phyloP scores from a whole-genome alignment of 2,329 filamentous ascomycete species.

The Aspergillus brasiliensis region DNA sequence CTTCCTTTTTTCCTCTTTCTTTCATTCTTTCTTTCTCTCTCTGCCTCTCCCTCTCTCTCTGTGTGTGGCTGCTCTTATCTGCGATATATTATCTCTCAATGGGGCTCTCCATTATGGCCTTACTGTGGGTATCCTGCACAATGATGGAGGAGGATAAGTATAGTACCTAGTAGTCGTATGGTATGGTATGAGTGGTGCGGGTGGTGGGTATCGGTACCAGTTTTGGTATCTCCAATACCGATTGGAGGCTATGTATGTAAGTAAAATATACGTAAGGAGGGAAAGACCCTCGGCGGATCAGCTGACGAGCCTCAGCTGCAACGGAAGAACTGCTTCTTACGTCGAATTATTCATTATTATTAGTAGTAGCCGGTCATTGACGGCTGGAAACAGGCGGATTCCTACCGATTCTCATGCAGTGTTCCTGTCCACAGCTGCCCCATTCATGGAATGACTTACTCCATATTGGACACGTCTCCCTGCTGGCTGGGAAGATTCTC shows the following conservation, averaged over 20 bases:
- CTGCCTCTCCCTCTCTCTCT: no score
- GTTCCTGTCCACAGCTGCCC: not conserved
- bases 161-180: not conserved
- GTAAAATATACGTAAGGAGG: slow-evolving; percentile 1
- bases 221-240: not conserved
- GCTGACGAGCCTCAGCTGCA: slow-evolving; percentile 1
- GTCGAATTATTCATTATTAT: not conserved
- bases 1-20: not conserved
- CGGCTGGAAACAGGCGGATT: not conserved
- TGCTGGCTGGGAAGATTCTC: not conserved
- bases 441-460: not conserved
- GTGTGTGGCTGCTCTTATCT: no score
- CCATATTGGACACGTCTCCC: not conserved
- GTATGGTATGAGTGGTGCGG: not conserved
- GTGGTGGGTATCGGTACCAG: not conserved
- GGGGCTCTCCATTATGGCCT: not conserved
- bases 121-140: not conserved
- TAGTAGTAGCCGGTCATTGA: not conserved
- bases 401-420: not conserved
- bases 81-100: not conserved
- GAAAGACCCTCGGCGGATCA: not conserved
- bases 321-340: not conserved
- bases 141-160: not conserved
- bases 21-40: no score
- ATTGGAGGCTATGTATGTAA: not conserved